phyloP scores from a whole-genome alignment of 768 basidiomycete genomes.

The Leccinum variicolor region DNA sequence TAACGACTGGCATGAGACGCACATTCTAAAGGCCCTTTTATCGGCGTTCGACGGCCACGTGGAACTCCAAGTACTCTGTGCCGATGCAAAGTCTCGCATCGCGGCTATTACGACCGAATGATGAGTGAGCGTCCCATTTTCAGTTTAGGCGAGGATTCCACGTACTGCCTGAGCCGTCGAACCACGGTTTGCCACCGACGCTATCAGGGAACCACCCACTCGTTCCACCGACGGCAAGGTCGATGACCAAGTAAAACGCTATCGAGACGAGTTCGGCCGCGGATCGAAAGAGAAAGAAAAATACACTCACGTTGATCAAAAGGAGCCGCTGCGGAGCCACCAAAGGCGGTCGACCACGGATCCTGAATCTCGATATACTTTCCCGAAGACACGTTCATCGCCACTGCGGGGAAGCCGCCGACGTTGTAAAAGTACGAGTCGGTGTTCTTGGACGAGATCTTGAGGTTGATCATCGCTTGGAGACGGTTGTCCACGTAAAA shows the following conservation, averaged over 20 bases:
- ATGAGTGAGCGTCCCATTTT: conserved; percentile 18
- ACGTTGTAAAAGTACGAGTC: conserved; percentile 50
- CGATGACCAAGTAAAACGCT: conserved; percentile 81
- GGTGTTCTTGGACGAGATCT: conserved; percentile 39
- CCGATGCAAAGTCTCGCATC: conserved; percentile 65
- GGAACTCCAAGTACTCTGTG: conserved; percentile 63
- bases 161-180: conserved; percentile 53
- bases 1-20: conserved; percentile 10
- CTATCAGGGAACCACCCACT: conserved; percentile 49
- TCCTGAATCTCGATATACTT: conserved; percentile 40
- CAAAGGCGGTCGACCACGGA: conserved; percentile 46
- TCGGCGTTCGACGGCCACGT: conserved; percentile 69
- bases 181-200: conserved; percentile 62
- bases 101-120: conserved; percentile 36
- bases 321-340: conserved; percentile 45
- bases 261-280: background rate
- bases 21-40: conserved; percentile 70
- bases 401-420: conserved; percentile 49
- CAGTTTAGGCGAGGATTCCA: conserved; percentile 7
- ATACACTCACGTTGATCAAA: conserved; percentile 32
- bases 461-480: conserved; percentile 48
- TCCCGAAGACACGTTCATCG: conserved; percentile 39
- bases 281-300: background rate
- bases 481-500: conserved; percentile 53
- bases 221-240: conserved; percentile 78